Base-by-base conservation (phyloP, 164 flowering plant species). In the Nymphaea thermarum region DNA sequence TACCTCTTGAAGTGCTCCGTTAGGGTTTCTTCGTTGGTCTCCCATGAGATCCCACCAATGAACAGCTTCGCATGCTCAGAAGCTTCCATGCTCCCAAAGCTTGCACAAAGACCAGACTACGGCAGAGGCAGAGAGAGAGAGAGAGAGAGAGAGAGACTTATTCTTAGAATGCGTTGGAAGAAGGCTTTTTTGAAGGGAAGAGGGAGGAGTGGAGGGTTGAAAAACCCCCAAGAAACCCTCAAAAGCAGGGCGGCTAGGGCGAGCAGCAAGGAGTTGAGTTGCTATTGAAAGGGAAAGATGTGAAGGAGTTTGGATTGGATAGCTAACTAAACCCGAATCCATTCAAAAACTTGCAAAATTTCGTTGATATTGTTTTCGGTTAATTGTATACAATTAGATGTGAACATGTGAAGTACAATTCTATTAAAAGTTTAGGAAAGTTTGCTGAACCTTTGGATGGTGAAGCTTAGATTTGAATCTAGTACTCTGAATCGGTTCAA, bases 31-130 rank as follows among this genome's bases (percentile, higher is more conserved):
- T 88, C 94, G n/a, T 43, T 81, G 0, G 91, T 88, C 59, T 78
- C 86, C 80, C 87, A 76, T 4, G 89, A 77, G 36, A 88, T 80
- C 4, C 91, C 91, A 3, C 91, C 94, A 16, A 86, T 82, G 71
- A 86, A 88, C 42, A 88, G 61, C 80, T 88, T 88, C 11, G 66
- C 78, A 44, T 72, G 74, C 36, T 88, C 90, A 41, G 72, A 68
- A n/a, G 57, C 2, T 15, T 51, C 57, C 57, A 51, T 51, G 3
- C 57, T 51, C 57, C 57, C 57, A 47, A 47, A 47, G 3, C 55
- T 12, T 2, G 5, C 55, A 47, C n/a, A n/a, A n/a, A n/a, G 11
- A 51, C 57, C 7, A 51, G 3, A 10, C 8, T 8, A 51, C 57
- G 2, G 11, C 14, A 51, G 57, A 8, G 55, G 12, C 11, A 47